Evolutionary conservation across 768 basidiomycete genomes (phyloP).

Genomic region (Collybia mongolica): DNA sequence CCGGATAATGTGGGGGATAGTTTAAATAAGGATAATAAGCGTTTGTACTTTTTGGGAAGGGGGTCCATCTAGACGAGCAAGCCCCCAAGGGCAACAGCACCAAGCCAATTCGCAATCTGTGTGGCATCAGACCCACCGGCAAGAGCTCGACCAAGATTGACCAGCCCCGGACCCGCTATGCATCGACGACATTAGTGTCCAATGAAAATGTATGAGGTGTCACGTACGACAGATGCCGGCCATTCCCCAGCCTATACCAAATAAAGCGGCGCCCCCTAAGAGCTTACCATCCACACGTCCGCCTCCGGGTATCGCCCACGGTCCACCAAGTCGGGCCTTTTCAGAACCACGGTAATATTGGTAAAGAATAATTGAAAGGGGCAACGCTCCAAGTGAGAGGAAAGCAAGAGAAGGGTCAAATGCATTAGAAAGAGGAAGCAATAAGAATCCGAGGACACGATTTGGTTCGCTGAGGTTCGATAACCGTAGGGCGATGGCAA

Average conservation of each 20-base stretch:
- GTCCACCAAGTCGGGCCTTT: conserved; percentile 41
- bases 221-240: conserved; percentile 61
- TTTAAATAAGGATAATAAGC: background rate
- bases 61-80: conserved; percentile 22
- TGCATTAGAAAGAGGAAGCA: conserved; percentile 43
- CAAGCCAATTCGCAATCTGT: conserved; percentile 40
- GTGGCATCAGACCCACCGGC: conserved; percentile 29
- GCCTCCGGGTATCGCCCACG: conserved; percentile 39
- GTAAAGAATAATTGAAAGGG: conserved; percentile 43
- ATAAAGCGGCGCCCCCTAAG: conserved; percentile 49
- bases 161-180: conserved; percentile 59
- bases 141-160: conserved; percentile 56
- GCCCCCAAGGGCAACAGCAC: conserved; percentile 37
- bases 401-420: conserved; percentile 60
- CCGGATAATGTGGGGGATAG: no score
- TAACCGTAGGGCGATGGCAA: conserved; percentile 52
- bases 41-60: background rate
- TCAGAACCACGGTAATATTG: conserved; percentile 35
- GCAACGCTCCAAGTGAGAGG: conserved; percentile 52
- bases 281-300: conserved; percentile 43
- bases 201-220: background rate
- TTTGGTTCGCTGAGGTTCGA: conserved; percentile 50
- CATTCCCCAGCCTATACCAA: conserved; percentile 64
- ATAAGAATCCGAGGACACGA: conserved; percentile 51
- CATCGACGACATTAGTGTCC: conserved; percentile 7